Percentiles rank a stretch among this genome's conserved stretches.
Conservation (phyloP, 176 grass and related monocot genomes). For the Rhynchospora tenuis region DNA sequence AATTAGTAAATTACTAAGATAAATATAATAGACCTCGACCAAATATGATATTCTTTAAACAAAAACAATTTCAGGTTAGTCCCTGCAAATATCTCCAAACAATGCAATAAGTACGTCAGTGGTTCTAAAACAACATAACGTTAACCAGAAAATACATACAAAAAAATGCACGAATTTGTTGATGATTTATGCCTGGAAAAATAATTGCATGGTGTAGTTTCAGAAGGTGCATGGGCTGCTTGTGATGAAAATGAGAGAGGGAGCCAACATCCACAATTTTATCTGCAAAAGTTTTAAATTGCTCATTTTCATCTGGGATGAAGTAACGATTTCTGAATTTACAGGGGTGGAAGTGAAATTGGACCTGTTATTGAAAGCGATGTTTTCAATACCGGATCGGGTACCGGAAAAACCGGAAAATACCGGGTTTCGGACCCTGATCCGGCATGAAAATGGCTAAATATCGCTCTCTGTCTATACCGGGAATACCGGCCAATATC, state of each 20-base stretch:
- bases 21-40: neutral
- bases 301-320: neutral
- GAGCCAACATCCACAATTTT: neutral
- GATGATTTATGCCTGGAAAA: neutral
- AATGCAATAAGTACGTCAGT: neutral
- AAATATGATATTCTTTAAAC: neutral
- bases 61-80: neutral
- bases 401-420: too few species aligned
- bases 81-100: neutral
- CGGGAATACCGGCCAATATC: too few species aligned
- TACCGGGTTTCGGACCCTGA: too few species aligned
- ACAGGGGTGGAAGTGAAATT: neutral
- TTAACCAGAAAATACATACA: neutral
- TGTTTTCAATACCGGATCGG: too few species aligned
- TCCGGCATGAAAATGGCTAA: too few species aligned
- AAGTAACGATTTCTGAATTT: neutral
- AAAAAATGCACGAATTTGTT: neutral
- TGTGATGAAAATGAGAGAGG: neutral
- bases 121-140: neutral
- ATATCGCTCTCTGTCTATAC: too few species aligned
- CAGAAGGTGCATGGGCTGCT: neutral
- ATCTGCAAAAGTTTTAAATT: neutral
- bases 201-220: neutral
- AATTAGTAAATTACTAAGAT: neutral
- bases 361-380: neutral